These are phyloP conservation scores for Halenospora varia DNA, from an alignment of 495 filamentous ascomycete genomes.

Conservation along the genomic window DNA sequence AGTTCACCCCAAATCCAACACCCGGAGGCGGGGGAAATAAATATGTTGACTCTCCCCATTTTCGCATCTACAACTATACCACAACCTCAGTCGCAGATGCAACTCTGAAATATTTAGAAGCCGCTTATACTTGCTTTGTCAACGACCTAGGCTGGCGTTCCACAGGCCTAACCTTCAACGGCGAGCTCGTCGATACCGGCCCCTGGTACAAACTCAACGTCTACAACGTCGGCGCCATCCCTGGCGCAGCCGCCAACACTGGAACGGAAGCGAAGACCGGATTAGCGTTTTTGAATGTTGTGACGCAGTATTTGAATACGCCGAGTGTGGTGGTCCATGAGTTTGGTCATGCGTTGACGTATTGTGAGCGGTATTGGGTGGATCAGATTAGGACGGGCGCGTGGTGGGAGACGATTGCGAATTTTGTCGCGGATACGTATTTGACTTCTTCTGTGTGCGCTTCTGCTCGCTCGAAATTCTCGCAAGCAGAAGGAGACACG, in stretches of 20 bases:
- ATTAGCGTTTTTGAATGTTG: constrained; percentile 37
- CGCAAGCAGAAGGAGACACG: constrained; percentile 30
- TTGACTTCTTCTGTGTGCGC: constrained; percentile 35
- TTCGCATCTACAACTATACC: constrained; percentile 35
- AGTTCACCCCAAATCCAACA: constrained; percentile 34
- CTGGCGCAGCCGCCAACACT: constrained; percentile 38
- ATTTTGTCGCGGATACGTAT: constrained; percentile 43
- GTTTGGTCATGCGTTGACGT: constrained; percentile 41
- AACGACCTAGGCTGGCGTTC: constrained; percentile 36
- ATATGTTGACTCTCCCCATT: constrained; percentile 41
- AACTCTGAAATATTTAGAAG: constrained; percentile 34
- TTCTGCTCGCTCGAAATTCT: constrained; percentile 24
- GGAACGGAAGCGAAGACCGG: constrained; percentile 30
- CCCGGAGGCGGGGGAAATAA: constrained; percentile 33
- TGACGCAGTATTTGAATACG: constrained; percentile 33
- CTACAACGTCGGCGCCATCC: constrained; percentile 32
- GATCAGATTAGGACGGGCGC: constrained; percentile 39
- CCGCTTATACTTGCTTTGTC: constrained; percentile 42
- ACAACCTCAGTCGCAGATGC: constrained; percentile 26
- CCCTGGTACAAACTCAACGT: constrained; percentile 43
- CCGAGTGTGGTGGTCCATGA: constrained; percentile 39
- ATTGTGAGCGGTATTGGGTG: constrained; percentile 38
- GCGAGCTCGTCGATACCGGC: constrained; percentile 27
- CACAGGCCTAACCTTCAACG: constrained; percentile 35
- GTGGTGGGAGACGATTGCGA: constrained; percentile 44